Base-by-base conservation (phyloP, 768 basidiomycete species). In the Hypholoma fasciculare region DNA sequence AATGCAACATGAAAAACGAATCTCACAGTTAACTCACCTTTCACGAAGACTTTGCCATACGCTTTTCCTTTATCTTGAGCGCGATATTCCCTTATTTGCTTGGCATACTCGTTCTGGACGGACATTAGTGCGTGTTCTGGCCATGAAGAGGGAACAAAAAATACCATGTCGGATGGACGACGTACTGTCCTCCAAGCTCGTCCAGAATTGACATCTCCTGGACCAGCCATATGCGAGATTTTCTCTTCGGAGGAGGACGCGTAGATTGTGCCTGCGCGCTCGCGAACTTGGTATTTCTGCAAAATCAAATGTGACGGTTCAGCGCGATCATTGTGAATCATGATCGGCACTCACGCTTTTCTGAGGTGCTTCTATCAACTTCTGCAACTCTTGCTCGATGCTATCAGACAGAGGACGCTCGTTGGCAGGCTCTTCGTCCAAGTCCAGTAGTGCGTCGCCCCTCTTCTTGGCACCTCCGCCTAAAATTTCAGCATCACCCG, bases 21-120 rank as follows among this genome's bases (percentile, higher is more conserved):
- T 20, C 30, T 30, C 36, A 44, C 42, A 16, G 70, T 80, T 57
- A 56, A 87, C 92, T 58, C 59, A 88, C 95, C 92, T 81, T 90
- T 90, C 52, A 98, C 92, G 65, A 98, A 98, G 20, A 98, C 90
- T 65, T 97, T 98, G 48, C 94, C 96, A 56, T 90, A 86, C 1
- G 88, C 82, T 65, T 94, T 96, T 42, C 88, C 89, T 12, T 88
- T 89, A 42, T 92, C 89, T 71, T 89, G 86, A 1, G 85, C 81
- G 16, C 87, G 84, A 59, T 87, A 89, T 71, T 93, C 90, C 66
- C 82, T 84, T 61, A 98, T 90, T 70, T 96, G 91, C 65, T 92
- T 91, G 30, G 94, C 86, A 71, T 96, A 94, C 75, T 98, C 94
- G 70, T 98, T 92, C 95, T 97, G 37, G 17, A 30, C 20, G 53